Conservation (phyloP, 1,139 yeast genomes). For the Geotrichum phurueaensis region DNA sequence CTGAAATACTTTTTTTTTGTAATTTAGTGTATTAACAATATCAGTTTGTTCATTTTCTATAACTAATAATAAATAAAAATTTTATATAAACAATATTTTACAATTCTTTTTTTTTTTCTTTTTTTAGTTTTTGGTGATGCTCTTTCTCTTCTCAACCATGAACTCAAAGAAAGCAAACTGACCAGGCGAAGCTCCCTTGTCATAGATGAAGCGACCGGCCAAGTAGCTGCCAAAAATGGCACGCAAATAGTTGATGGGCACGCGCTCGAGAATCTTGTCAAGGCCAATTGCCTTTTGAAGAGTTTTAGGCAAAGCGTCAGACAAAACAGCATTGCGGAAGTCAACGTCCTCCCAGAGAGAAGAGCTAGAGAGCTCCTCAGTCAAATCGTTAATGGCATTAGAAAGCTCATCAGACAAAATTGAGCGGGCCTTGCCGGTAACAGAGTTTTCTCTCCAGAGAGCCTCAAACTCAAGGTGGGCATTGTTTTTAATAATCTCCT, state of each 20-base stretch:
- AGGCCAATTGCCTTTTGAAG: slow-evolving; percentile 72
- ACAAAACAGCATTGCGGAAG: slow-evolving; percentile 71
- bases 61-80: no score
- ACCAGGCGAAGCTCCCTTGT: slow-evolving; percentile 74
- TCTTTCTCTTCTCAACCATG: slow-evolving; percentile 37
- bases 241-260: slow-evolving; percentile 80
- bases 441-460: slow-evolving; percentile 70
- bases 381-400: slow-evolving; percentile 77
- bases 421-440: slow-evolving; percentile 64
- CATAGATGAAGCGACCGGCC: slow-evolving; percentile 84
- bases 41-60: no score
- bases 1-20: no score
- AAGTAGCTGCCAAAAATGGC: slow-evolving; percentile 88
- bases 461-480: slow-evolving; percentile 83
- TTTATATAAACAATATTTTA: no score
- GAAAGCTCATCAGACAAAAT: slow-evolving; percentile 81
- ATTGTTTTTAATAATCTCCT: slow-evolving; percentile 63
- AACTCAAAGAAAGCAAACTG: slow-evolving; percentile 80
- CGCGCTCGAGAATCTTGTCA: slow-evolving; percentile 62
- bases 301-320: slow-evolving; percentile 71
- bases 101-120: slow-evolving; percentile 32
- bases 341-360: slow-evolving; percentile 79
- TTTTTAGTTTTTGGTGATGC: slow-evolving; percentile 65
- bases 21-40: no score
- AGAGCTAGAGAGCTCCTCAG: slow-evolving; percentile 80